Evolutionary conservation across 2,329 filamentous ascomycete genomes (phyloP).

Genomic region (Aspergillus fumigatiaffinis): DNA sequence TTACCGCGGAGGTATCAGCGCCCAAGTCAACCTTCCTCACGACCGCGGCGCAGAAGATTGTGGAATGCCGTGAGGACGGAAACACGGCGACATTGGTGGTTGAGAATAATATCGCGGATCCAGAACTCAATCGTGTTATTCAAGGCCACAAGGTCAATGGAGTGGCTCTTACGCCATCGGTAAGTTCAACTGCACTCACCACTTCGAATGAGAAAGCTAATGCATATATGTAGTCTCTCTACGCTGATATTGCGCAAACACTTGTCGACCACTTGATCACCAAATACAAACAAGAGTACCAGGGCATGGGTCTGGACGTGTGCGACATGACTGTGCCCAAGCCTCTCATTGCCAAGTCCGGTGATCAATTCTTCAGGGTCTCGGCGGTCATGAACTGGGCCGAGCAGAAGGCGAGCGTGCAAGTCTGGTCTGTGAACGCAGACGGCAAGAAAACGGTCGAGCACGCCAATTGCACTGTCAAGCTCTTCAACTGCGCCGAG

Average conservation of each 20-base stretch:
- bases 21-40: slow-evolving; percentile 23
- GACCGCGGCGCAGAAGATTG: slow-evolving; percentile 28
- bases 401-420: slow-evolving; percentile 26
- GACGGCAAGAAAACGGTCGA: slow-evolving; percentile 36
- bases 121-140: slow-evolving; percentile 32
- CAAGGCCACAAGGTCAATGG: slow-evolving; percentile 37
- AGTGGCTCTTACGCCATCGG: slow-evolving; percentile 32
- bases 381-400: slow-evolving; percentile 35
- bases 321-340: slow-evolving; percentile 34
- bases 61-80: slow-evolving; percentile 25
- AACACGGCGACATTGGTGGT: slow-evolving; percentile 28
- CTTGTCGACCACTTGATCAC: slow-evolving; percentile 31
- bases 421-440: slow-evolving; percentile 34
- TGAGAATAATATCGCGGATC: slow-evolving; percentile 34
- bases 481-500: slow-evolving; percentile 27
- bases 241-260: slow-evolving; percentile 37
- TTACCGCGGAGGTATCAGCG: slow-evolving; percentile 9
- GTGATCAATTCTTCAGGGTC: slow-evolving; percentile 35
- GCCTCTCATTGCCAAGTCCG: slow-evolving; percentile 56
- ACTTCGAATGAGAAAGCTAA: slow-evolving; percentile 2
- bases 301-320: slow-evolving; percentile 30
- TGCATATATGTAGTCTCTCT: slow-evolving; percentile 23
- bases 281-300: slow-evolving; percentile 32
- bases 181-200: slow-evolving; percentile 11
- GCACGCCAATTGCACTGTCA: slow-evolving; percentile 34